These are phyloP conservation scores for Tetradesmus obliquus DNA, from an alignment of 139 green algal genomes.

Conservation along the genomic window DNA sequence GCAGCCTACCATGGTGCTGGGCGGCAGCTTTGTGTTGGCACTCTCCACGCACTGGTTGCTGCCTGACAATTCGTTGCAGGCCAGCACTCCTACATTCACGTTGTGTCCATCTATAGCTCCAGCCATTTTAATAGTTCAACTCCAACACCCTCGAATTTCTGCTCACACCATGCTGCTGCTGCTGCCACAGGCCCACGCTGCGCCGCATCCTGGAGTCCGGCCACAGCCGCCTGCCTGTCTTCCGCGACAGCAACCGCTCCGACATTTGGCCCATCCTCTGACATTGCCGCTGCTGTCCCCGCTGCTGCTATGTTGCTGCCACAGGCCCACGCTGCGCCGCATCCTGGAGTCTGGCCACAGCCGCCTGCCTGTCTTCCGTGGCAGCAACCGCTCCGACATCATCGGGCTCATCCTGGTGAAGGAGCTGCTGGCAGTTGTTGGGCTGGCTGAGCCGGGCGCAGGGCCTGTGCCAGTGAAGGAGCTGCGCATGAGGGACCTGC, in stretches of 20 bases:
- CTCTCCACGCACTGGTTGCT: too few relatives aligned
- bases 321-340: not conserved
- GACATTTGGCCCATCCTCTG: not conserved
- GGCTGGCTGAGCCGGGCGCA: not conserved
- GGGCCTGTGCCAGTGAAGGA: constrained; percentile 49
- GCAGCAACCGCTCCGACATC: constrained; percentile 57
- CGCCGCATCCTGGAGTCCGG: constrained; percentile 58
- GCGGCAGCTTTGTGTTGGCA: too few relatives aligned
- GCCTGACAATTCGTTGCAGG: too few relatives aligned
- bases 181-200: not conserved
- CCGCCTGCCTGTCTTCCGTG: constrained; percentile 78
- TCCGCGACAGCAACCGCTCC: constrained; percentile 56
- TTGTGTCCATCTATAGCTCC: not conserved
- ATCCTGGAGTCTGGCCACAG: constrained; percentile 75
- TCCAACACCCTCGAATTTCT: too few relatives aligned
- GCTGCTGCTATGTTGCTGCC: not conserved
- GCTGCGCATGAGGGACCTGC: constrained; percentile 55
- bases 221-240: constrained; percentile 79
- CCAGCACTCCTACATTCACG: not conserved
- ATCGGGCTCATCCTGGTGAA: constrained; percentile 82
- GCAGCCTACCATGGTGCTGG: too few relatives aligned
- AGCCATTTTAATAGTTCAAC: too few relatives aligned
- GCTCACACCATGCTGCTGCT: not conserved
- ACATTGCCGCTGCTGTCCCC: not conserved
- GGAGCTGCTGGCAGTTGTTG: constrained; percentile 63